These are phyloP conservation scores for Spatholobus suberectus DNA, from an alignment of 306 rosid genomes.

Conservation along the genomic window DNA sequence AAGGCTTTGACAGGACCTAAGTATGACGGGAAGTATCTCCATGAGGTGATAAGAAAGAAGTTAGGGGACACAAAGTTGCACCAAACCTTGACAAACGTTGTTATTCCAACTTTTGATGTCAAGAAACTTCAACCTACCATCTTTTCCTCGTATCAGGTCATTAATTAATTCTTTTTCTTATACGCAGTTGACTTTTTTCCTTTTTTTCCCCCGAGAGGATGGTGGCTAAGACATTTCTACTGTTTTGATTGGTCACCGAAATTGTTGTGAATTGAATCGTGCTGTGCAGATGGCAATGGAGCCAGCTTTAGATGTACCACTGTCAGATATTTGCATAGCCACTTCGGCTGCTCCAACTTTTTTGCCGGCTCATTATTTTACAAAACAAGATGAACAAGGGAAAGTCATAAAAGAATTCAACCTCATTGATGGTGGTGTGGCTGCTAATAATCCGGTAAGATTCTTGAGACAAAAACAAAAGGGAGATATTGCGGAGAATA, in stretches of 20 bases:
- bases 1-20: constrained; percentile 43
- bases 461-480: background rate
- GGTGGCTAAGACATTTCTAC: too few relatives aligned
- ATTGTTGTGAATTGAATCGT: background rate
- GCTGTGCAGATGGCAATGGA: constrained; percentile 19
- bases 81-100: constrained; percentile 48
- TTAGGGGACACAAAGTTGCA: constrained; percentile 17
- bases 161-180: background rate
- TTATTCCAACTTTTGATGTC: constrained; percentile 49
- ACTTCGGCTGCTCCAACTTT: constrained; percentile 56
- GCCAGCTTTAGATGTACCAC: constrained; percentile 38
- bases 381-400: constrained; percentile 33
- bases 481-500: too few relatives aligned
- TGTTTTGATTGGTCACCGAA: background rate
- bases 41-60: background rate
- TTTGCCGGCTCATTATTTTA: constrained; percentile 47
- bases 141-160: constrained; percentile 48
- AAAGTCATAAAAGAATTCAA: constrained; percentile 31
- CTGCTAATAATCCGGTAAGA: constrained; percentile 53
- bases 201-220: too few relatives aligned
- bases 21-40: constrained; percentile 43
- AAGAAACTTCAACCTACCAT: constrained; percentile 40
- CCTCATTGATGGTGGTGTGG: constrained; percentile 49
- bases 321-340: constrained; percentile 48
- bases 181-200: too few relatives aligned